Percentiles rank a stretch among this genome's conserved stretches.
Conservation (phyloP, 768 basidiomycete species). For the Kwoniella sp. region DNA sequence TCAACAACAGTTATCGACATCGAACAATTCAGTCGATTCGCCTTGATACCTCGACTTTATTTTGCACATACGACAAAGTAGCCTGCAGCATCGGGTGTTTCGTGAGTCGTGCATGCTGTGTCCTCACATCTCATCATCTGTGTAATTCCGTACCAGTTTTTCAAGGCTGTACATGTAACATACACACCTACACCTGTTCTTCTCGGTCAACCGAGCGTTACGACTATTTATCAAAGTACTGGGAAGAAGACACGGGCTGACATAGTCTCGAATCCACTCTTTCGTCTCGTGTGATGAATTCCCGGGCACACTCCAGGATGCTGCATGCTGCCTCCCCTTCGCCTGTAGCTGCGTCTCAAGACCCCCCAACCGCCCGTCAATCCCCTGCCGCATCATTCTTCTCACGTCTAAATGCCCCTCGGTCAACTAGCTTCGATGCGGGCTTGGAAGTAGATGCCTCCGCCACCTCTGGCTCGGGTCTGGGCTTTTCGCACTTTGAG, state of each 20-base stretch:
- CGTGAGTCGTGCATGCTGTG: constrained; percentile 13
- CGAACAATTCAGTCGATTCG: background rate
- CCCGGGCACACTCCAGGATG: no score
- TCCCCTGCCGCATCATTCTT: constrained; percentile 25
- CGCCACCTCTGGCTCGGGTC: background rate
- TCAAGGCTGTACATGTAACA: no score
- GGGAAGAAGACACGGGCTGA: no score
- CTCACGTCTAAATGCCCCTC: constrained; percentile 22
- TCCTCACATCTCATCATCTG: no score
- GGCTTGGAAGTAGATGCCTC: constrained; percentile 1
- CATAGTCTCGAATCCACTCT: background rate
- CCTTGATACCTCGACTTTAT: background rate
- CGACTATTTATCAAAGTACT: no score
- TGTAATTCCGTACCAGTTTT: no score
- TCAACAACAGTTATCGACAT: no score
- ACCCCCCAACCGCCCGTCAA: constrained; percentile 8
- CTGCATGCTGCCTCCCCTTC: constrained; percentile 31
- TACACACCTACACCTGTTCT: no score
- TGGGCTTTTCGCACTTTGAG: constrained; percentile 9
- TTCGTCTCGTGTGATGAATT: background rate
- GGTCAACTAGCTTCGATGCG: constrained; percentile 22
- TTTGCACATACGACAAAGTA: background rate
- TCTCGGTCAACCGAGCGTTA: no score
- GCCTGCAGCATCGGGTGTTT: constrained; percentile 25
- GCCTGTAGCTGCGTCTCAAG: background rate